Percentiles rank a stretch among this genome's conserved stretches.
These are phyloP conservation scores for Linum lewisii DNA, from an alignment of 345 rosid genomes.

Conservation along the genomic window DNA sequence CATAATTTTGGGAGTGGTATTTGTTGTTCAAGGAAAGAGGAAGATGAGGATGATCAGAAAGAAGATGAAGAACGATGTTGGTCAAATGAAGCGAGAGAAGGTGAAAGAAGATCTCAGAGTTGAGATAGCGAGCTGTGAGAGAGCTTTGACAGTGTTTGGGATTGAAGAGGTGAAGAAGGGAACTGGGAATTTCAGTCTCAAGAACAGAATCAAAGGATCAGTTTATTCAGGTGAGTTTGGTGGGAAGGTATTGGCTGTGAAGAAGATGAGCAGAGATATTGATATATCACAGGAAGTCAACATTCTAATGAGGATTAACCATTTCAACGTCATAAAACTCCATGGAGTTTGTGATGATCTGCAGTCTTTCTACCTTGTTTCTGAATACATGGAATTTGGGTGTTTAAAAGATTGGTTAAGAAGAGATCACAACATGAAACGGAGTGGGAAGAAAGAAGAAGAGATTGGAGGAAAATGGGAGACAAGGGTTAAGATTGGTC, in stretches of 20 bases:
- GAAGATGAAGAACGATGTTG: slow-evolving; percentile 11
- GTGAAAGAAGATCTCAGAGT: slow-evolving; percentile 21
- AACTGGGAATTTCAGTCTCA: slow-evolving; percentile 29
- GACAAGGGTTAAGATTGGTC: slow-evolving; percentile 33
- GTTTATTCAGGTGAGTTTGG: slow-evolving; percentile 30
- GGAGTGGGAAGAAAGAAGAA: neutral
- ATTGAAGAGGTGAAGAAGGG: slow-evolving; percentile 29
- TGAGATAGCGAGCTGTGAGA: slow-evolving; percentile 37
- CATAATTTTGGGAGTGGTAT: slow-evolving; percentile 11
- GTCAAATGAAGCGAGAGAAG: slow-evolving; percentile 9
- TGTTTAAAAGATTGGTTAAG: slow-evolving; percentile 30
- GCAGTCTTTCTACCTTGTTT: slow-evolving; percentile 26
- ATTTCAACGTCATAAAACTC: slow-evolving; percentile 37
- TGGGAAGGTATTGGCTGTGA: slow-evolving; percentile 30
- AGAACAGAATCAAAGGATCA: slow-evolving; percentile 30
- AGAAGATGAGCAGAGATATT: slow-evolving; percentile 20
- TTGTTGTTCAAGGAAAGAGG: slow-evolving; percentile 17
- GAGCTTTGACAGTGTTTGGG: slow-evolving; percentile 20
- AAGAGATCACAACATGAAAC: slow-evolving; percentile 9
- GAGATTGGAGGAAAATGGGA: slow-evolving; percentile 20
- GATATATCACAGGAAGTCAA: slow-evolving; percentile 30
- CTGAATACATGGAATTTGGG: slow-evolving; percentile 31
- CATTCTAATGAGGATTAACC: slow-evolving; percentile 34
- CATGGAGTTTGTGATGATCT: slow-evolving; percentile 28
- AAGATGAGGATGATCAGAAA: slow-evolving; percentile 6